Percentiles rank a stretch among this genome's conserved stretches.
These are phyloP conservation scores for Pyricularia grisea DNA, from an alignment of 2,329 filamentous ascomycete genomes.

Conservation along the genomic window DNA sequence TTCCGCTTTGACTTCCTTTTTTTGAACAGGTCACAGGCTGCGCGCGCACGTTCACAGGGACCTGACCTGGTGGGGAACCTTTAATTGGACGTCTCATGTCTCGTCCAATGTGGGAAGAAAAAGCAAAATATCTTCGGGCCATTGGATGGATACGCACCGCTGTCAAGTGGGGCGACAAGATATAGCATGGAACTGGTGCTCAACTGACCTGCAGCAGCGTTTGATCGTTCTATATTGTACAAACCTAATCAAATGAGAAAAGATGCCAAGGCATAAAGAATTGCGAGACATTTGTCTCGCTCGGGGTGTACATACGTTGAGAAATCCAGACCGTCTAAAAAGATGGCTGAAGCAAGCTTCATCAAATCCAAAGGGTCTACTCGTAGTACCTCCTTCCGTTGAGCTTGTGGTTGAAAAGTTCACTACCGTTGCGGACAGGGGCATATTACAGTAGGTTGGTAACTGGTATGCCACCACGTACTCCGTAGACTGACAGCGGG, in stretches of 20 bases:
- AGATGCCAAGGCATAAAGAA: not conserved
- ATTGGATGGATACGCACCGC: not conserved
- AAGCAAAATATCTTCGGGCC: not conserved
- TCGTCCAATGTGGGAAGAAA: not conserved
- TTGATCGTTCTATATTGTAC: not conserved
- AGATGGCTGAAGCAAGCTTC: not conserved
- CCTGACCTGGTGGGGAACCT: not conserved
- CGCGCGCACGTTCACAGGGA: not conserved
- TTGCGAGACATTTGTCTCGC: not conserved
- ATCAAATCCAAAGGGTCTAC: not conserved
- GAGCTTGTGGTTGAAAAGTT: not conserved
- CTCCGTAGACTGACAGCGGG: not conserved
- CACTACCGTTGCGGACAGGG: no score
- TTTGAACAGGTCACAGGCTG: not conserved
- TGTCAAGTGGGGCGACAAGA: not conserved
- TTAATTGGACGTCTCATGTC: not conserved
- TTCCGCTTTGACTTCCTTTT: not conserved
- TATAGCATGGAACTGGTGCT: not conserved
- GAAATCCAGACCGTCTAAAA: not conserved
- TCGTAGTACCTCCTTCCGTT: not conserved
- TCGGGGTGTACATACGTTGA: not conserved
- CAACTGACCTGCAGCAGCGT: not conserved
- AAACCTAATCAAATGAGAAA: not conserved
- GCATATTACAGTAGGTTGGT: not conserved
- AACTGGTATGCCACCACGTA: not conserved